Evolutionary conservation across 345 rosid genomes (phyloP), one percentile per base, ranked within the genome.

Genomic region (Hibiscus mutabilis): DNA sequence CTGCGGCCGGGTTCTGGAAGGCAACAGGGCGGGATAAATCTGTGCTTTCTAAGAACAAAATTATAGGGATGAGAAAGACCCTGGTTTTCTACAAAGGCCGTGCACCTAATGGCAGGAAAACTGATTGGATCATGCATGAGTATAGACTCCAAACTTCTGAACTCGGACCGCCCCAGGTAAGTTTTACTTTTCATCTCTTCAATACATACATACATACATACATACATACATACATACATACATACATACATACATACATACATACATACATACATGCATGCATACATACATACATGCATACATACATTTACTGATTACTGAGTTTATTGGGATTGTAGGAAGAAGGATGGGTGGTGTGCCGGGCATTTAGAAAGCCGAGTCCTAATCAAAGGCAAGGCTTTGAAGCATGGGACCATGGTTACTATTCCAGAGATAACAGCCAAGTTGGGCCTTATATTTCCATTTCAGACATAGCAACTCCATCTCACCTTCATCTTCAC

Each of bases 81-180:
- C 87, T 94, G 10, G 98, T 94, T 7, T 94, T 88, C 80, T 94
- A 94, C 79, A 84, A 81, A 14, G 98, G 98, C 15, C 91, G 98
- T 2, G 98, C 97, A 21, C 97, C 98, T 0, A 94, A 89, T 75
- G 98, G 98, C 62, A 81, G 88, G 68, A 94, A 91, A 66, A 76
- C 86, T 0, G 98, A 94, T 70, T 94, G 98, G 98, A 94, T 94
- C 84, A 86, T 94, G 89, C 98, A 94, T 18, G 98, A 94, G 57
- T 94, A 94, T 73, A 89, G 98, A 7, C 93, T 84, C 75, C 97
- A 94, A 77, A 87, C 91, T 27, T 77, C 85, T 12, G 87, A 89
- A 68, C 82, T 78, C 67, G 96, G 76, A 76, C 87, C 94, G 0
- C 86, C 88, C 68, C 97, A 91, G 93, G 98, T 78, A 82, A 51